Evolutionary conservation across 345 rosid species (phyloP), one percentile per base, ranked within the genome.

Genomic region (Cochlearia excelsa): DNA sequence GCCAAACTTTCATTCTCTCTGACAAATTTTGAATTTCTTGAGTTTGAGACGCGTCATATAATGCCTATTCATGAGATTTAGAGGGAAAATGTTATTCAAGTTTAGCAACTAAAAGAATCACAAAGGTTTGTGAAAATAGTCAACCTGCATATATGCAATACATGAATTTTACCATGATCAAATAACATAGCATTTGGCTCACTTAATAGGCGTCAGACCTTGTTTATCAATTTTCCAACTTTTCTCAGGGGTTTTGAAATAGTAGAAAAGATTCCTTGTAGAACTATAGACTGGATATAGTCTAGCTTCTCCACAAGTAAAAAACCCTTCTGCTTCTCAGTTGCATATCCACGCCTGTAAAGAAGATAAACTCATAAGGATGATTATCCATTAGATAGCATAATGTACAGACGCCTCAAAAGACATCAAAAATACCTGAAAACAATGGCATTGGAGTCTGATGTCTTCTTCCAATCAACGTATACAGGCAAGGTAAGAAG

Each of bases 401-500:
- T 29, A 43, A 0, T 46, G 43, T 29, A 59, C 4, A 40, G 39
- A 39, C 45, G 10, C 27, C 37, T 54, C 26, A 26, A 47, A 61
- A 41, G 31, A 27, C 35, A 42, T 34, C 1, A 53, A 48, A 45
- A 30, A 61, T 59, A 88, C 98, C 96, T 86, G 76, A 86, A 92
- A 47, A 92, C 87, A 62, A 88, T 88, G 26, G 93, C 81, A 79
- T 92, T 86, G 52, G 98, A 86, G 70, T 86, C 82, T 16, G 90
- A 82, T 3, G 96, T 82, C 71, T 70, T 86, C 74, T 84, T 84
- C 98, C 98, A 92, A 64, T 88, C 98, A 61, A 92, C 90, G 57
- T 74, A 86, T 30, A 92, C 75, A 41, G 96, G 98, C 78, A 92
- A 77, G 28, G 87, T 92, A 63, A 92, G 93, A 65, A 92, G 96